phyloP scores from a whole-genome alignment of 1,139 yeast species.

The Diutina pseudorugosa region DNA sequence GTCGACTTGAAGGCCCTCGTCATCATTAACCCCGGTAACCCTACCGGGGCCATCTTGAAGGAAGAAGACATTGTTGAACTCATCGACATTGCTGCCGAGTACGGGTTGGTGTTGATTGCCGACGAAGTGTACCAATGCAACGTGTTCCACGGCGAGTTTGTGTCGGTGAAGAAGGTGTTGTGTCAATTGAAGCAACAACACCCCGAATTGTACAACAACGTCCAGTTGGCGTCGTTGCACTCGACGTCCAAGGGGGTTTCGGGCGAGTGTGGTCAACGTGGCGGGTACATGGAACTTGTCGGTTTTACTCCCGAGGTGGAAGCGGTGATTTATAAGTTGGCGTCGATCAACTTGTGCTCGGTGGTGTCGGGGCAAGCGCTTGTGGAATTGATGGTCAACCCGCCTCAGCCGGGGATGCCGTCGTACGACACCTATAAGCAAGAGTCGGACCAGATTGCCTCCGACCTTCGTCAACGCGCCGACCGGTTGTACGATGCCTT shows the following conservation, averaged over 20 bases:
- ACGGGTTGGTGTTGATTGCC: constrained; percentile 83
- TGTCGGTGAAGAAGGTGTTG: constrained; percentile 59
- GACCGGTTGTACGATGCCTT: constrained; percentile 56
- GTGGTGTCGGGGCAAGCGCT: constrained; percentile 91
- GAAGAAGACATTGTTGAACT: constrained; percentile 57
- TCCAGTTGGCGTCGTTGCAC: constrained; percentile 86
- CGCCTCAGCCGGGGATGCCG: constrained; percentile 67
- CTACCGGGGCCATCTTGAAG: constrained; percentile 78
- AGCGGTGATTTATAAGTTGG: constrained; percentile 12
- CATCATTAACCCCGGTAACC: constrained; percentile 95
- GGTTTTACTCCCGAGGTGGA: constrained; percentile 66
- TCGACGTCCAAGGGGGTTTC: constrained; percentile 94
- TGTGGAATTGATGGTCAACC: constrained; percentile 86
- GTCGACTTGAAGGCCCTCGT: constrained; percentile 70
- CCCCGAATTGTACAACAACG: constrained; percentile 47
- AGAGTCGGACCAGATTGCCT: constrained; percentile 52
- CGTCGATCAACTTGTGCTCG: constrained; percentile 46
- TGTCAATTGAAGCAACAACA: constrained; percentile 43
- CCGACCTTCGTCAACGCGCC: constrained; percentile 55
- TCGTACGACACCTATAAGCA: constrained; percentile 55
- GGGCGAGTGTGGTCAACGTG: constrained; percentile 99
- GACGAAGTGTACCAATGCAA: constrained; percentile 97
- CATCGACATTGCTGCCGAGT: constrained; percentile 66
- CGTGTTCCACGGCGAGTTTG: constrained; percentile 54
- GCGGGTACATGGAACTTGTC: constrained; percentile 91